A percentile compares a stretch with the other conserved stretches of the same genome.
phyloP scores from a whole-genome alignment of 345 rosid genomes.

The Populus nigra region DNA sequence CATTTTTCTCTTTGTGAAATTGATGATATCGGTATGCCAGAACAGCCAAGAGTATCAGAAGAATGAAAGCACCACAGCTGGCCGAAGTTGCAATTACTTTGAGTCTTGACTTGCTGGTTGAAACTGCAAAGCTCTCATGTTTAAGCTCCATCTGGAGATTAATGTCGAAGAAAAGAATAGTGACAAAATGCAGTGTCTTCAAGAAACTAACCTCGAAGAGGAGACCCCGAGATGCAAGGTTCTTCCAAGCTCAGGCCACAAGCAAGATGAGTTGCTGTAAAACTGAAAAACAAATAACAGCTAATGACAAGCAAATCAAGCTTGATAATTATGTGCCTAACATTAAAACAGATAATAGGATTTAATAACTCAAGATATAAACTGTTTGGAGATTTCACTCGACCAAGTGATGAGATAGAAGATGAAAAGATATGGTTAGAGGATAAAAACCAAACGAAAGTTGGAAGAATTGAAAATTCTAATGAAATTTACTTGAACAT shows the following conservation, averaged over 20 bases:
- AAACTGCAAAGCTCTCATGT: conserved; percentile 37
- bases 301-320: not conserved
- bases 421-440: not conserved
- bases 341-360: not conserved
- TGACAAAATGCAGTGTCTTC: not conserved
- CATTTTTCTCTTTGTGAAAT: conserved; percentile 39
- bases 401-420: not conserved
- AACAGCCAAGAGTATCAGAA: conserved; percentile 48
- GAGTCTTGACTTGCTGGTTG: conserved; percentile 57
- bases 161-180: not conserved
- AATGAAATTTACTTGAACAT: conserved; percentile 60
- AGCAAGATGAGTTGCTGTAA: conserved; percentile 57
- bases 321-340: not conserved
- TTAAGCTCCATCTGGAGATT: not conserved
- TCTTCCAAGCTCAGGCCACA: conserved; percentile 68
- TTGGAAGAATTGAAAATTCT: not conserved
- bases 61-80: conserved; percentile 50
- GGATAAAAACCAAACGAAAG: not conserved
- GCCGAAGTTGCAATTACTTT: conserved; percentile 47
- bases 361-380: not conserved
- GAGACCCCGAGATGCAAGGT: conserved; percentile 60
- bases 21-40: conserved; percentile 48
- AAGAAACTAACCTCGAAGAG: conserved; percentile 50
- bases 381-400: not conserved
- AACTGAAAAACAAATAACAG: conserved; percentile 42